Evolutionary conservation across 2,329 filamentous ascomycete species (phyloP).

Genomic region (Colletotrichum lini): DNA sequence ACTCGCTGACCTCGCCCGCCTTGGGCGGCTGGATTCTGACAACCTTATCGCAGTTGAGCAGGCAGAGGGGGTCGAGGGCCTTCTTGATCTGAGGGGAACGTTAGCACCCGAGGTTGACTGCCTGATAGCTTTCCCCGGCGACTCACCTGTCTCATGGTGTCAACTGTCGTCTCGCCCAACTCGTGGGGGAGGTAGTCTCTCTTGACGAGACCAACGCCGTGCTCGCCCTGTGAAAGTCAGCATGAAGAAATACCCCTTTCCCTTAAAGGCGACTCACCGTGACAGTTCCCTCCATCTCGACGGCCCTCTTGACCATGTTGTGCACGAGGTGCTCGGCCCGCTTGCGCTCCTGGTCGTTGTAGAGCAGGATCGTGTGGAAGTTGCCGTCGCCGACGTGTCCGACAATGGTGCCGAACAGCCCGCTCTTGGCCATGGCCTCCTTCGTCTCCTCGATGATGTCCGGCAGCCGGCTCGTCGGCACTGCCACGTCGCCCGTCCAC

Average conservation of each 20-base stretch:
- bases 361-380: conserved; percentile 77
- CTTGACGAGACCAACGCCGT: conserved; percentile 88
- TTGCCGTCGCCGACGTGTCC: conserved; percentile 85
- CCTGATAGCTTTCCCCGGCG: not conserved
- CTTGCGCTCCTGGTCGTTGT: conserved; percentile 76
- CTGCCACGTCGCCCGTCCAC: conserved; percentile 90
- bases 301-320: conserved; percentile 87
- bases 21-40: conserved; percentile 72
- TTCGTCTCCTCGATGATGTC: conserved; percentile 83
- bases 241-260: conserved; percentile 21
- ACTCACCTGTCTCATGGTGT: conserved; percentile 84
- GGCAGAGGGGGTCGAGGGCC: conserved; percentile 81
- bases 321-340: conserved; percentile 81
- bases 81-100: conserved; percentile 74
- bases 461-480: conserved; percentile 81
- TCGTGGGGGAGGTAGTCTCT: conserved; percentile 86
- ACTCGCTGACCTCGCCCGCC: conserved; percentile 61
- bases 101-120: conserved; percentile 1
- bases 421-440: conserved; percentile 59
- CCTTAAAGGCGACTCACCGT: conserved; percentile 64
- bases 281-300: conserved; percentile 88
- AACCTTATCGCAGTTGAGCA: conserved; percentile 80
- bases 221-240: conserved; percentile 72
- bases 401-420: conserved; percentile 68
- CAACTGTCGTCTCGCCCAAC: conserved; percentile 80